Evolutionary conservation across 2,329 filamentous ascomycete genomes (phyloP), one percentile per base, ranked within the genome.

Genomic region (Verticillium zaregamsianum): DNA sequence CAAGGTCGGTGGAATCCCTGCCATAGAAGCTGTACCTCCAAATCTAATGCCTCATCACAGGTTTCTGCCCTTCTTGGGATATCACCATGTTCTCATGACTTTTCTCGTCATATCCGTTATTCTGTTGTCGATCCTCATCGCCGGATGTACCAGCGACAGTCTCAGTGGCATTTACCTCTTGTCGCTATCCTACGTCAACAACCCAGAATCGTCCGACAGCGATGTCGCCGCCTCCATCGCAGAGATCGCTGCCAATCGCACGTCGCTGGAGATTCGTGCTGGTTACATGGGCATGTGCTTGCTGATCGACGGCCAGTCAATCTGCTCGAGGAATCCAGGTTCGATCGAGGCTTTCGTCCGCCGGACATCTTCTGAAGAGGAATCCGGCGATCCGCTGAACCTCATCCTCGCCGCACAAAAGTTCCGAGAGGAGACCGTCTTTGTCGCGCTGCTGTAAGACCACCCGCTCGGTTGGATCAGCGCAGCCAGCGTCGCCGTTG

Each of bases 201-300:
- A 97, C 79, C 87, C 88, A 23, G 91, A 95, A 2, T 81, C 85
- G 31, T 93, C 94, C 68, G 88, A 91, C 69, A 91, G 96, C 64
- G 91, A 90, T 62, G 90, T 95, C 63, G 90, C 92, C 65, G 87
- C 87, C 15, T 92, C 93, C 61, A 95, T 98, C 68, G 85, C 88
- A 64, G 96, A 95, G 77, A 96, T 99, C 65, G 94, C 96, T 62
- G 92, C 92, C 59, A 82, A 86, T 5, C 20, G 20, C 68, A 93
- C 95, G 14, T 85, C 87, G 63, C 81, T 99, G 56, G 92, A 96
- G 75, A 93, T 95, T 28, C 89, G 95, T 61, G 95, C 99, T 33
- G 95, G 95, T 66, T 99, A 96, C 81, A 99, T 99, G 71, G 95
- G 95, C 68, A 96, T 99, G 75, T 99, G 95, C 79, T 87, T 98